phyloP scores from a whole-genome alignment of 495 filamentous ascomycete genomes.

The Lasiosphaeria hispida region DNA sequence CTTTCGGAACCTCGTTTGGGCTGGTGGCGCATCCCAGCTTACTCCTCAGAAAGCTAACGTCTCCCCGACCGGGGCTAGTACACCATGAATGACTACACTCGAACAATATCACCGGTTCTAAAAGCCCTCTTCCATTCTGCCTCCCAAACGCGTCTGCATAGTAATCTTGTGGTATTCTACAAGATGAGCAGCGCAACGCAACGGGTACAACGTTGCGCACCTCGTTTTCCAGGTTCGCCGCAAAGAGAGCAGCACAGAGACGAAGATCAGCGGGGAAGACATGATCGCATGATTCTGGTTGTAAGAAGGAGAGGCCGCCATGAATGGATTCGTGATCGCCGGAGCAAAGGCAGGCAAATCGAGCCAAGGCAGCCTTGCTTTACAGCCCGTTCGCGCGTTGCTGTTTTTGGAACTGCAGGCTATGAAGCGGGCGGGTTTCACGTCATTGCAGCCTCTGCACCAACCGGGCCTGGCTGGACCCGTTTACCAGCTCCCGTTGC shows the following conservation, averaged over 20 bases:
- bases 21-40: background rate
- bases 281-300: background rate
- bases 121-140: background rate
- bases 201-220: background rate
- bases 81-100: too few relatives aligned
- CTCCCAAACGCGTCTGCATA: too few relatives aligned
- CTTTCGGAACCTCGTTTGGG: background rate
- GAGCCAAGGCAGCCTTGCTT: background rate
- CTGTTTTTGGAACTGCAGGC: slow-evolving; percentile 15
- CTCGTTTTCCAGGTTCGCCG: slow-evolving; percentile 4
- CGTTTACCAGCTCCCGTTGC: background rate
- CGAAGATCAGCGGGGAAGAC: slow-evolving; percentile 21
- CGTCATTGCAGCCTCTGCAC: slow-evolving; percentile 11
- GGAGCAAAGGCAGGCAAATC: background rate
- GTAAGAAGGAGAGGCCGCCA: too few relatives aligned
- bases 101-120: background rate
- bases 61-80: background rate
- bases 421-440: slow-evolving; percentile 10
- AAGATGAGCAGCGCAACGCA: too few relatives aligned
- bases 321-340: too few relatives aligned
- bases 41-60: background rate
- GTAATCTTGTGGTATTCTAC: too few relatives aligned
- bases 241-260: background rate
- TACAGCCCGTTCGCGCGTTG: background rate
- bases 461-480: background rate